Evolutionary conservation across 2,329 filamentous ascomycete species (phyloP).

Genomic region (Penicillium expansum): DNA sequence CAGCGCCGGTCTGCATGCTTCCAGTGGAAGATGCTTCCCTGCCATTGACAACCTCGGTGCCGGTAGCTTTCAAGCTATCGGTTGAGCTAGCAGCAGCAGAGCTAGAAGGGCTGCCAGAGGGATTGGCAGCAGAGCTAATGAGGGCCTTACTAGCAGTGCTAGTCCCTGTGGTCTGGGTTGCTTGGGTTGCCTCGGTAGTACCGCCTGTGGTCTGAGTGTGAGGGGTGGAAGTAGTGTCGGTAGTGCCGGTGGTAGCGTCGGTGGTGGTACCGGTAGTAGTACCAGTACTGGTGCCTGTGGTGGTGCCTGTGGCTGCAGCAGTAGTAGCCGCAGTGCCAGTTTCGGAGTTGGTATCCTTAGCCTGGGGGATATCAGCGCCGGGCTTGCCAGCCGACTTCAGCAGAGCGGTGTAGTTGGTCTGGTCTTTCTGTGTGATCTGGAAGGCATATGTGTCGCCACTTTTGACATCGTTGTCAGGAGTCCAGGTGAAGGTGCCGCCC

Average conservation of each 20-base stretch:
- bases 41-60: constrained; percentile 8
- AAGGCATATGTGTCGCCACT: constrained; percentile 56
- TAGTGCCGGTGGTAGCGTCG: neutral
- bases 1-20: constrained; percentile 18
- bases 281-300: constrained; percentile 1
- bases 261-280: neutral
- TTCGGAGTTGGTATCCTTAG: constrained; percentile 2
- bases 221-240: constrained; percentile 4
- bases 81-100: constrained; percentile 20
- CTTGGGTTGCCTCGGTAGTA: neutral
- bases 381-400: constrained; percentile 45
- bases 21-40: constrained; percentile 16
- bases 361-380: constrained; percentile 1
- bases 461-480: constrained; percentile 43
- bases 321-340: neutral
- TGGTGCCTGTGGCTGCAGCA: neutral
- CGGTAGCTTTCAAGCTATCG: constrained; percentile 11
- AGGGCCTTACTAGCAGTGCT: constrained; percentile 62
- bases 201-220: neutral
- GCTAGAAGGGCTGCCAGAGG: constrained; percentile 19
- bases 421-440: constrained; percentile 53
- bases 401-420: constrained; percentile 56
- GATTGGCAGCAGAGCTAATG: constrained; percentile 24
- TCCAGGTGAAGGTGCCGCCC: constrained; percentile 53
- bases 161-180: constrained; percentile 33